These are phyloP conservation scores for Aureobasidium sp. DNA, from an alignment of 2,329 filamentous ascomycete genomes.

Conservation along the genomic window DNA sequence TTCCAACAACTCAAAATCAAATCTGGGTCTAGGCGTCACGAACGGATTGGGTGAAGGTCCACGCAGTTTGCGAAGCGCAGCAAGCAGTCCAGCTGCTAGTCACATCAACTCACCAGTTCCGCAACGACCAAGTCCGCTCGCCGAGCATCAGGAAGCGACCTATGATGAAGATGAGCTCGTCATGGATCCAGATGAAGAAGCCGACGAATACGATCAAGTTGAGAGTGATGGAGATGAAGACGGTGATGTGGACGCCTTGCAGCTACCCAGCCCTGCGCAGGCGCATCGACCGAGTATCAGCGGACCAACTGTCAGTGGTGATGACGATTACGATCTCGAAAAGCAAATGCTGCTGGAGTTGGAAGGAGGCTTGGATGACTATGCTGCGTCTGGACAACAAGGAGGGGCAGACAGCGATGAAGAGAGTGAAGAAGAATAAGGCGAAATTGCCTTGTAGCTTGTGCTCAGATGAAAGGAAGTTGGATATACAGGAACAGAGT, in stretches of 20 bases:
- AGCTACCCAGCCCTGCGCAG: constrained; percentile 21
- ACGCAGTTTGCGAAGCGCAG: constrained; percentile 35
- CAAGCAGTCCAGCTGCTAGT: constrained; percentile 25
- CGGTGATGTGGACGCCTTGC: constrained; percentile 25
- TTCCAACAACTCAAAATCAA: constrained; percentile 16
- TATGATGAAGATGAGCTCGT: constrained; percentile 21
- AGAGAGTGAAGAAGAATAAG: constrained; percentile 36
- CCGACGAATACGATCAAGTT: constrained; percentile 23
- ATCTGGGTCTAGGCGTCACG: constrained; percentile 21
- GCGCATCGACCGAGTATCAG: constrained; percentile 19
- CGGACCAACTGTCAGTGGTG: constrained; percentile 18
- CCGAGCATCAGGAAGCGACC: background rate
- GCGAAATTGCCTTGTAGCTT: background rate
- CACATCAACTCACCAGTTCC: constrained; percentile 16
- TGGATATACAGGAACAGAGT: constrained; percentile 7
- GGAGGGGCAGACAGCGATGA: constrained; percentile 24
- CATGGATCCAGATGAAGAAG: constrained; percentile 15
- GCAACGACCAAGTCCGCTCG: constrained; percentile 13
- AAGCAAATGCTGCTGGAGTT: constrained; percentile 33
- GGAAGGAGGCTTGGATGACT: constrained; percentile 25
- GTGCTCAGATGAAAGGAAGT: background rate
- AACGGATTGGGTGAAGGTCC: constrained; percentile 30
- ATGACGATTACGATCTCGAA: constrained; percentile 33
- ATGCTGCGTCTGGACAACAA: constrained; percentile 15
- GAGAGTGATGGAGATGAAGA: constrained; percentile 28